A percentile compares a stretch with the other conserved stretches of the same genome.
These are phyloP conservation scores for Trichoderma asperelloides DNA, from an alignment of 495 filamentous ascomycete species.

Conservation along the genomic window DNA sequence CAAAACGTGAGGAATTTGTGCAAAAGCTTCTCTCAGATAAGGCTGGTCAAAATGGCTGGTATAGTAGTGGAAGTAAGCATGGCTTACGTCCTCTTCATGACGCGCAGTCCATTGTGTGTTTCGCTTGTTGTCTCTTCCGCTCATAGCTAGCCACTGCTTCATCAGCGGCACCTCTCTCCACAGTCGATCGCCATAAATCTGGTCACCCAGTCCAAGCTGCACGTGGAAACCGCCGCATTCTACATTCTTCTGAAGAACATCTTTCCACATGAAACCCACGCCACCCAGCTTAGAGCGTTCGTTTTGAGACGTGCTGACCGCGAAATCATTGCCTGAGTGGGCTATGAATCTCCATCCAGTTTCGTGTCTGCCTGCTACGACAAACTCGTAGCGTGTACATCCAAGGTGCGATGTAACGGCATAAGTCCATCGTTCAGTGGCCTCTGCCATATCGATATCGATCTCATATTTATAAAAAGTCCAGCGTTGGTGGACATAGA, in stretches of 20 bases:
- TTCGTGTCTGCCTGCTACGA: conserved; percentile 87
- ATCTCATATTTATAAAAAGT: conserved; percentile 94
- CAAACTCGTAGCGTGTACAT: conserved; percentile 94
- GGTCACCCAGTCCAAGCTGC: conserved; percentile 83
- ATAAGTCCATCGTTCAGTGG: conserved; percentile 90
- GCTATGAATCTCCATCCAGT: conserved; percentile 95
- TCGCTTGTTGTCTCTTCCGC: conserved; percentile 84
- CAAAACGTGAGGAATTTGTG: conserved; percentile 89
- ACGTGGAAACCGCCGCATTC: conserved; percentile 94
- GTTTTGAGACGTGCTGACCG: conserved; percentile 71
- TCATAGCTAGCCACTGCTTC: conserved; percentile 87
- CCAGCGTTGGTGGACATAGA: conserved; percentile 85
- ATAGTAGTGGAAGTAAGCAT: conserved; percentile 98
- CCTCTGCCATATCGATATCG: conserved; percentile 83
- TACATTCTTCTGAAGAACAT: conserved; percentile 93
- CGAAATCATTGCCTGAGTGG: conserved; percentile 92
- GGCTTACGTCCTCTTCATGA: conserved; percentile 87
- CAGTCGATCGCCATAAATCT: conserved; percentile 91
- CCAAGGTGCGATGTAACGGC: conserved; percentile 94
- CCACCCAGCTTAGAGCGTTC: conserved; percentile 81
- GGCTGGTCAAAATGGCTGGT: conserved; percentile 96
- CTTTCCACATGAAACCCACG: conserved; percentile 95
- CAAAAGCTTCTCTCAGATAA: conserved; percentile 86
- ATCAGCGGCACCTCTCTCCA: conserved; percentile 93
- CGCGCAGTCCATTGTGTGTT: conserved; percentile 83